These are phyloP conservation scores for Macrotyloma uniflorum DNA, from an alignment of 306 rosid genomes.

Conservation along the genomic window DNA sequence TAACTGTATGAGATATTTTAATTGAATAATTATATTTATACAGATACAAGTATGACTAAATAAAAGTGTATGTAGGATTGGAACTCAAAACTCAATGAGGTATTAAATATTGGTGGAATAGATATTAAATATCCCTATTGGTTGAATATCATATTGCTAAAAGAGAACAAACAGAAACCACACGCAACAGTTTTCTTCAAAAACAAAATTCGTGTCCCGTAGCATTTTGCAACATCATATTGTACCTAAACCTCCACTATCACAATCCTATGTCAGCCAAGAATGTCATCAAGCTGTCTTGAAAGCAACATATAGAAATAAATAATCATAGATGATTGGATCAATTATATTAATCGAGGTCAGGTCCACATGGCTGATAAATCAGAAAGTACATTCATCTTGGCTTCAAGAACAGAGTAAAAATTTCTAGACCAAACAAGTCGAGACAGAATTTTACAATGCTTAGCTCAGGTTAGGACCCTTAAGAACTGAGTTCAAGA, in stretches of 20 bases:
- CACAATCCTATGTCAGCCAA: not conserved
- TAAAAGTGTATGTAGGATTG: too few species aligned
- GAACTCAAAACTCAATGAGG: too few species aligned
- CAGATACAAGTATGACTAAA: too few species aligned
- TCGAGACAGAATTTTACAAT: not conserved
- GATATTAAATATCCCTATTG: too few species aligned
- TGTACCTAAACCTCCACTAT: not conserved
- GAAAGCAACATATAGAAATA: not conserved
- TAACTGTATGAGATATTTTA: too few species aligned
- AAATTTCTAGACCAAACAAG: too few species aligned
- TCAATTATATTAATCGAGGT: not conserved
- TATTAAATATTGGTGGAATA: too few species aligned
- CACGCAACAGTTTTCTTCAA: not conserved
- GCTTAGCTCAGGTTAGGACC: not conserved
- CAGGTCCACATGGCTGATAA: not conserved
- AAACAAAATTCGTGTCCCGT: not conserved
- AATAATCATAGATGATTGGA: not conserved
- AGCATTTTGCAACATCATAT: not conserved
- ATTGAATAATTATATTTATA: too few species aligned
- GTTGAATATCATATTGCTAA: not conserved
- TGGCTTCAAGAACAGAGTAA: too few species aligned
- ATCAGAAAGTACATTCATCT: too few species aligned
- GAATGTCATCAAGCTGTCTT: not conserved
- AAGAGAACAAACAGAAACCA: too few species aligned
- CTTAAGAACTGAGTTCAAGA: conserved; percentile 72